These are phyloP conservation scores for Fibroporia radiculosa DNA, from an alignment of 768 basidiomycete genomes.

Conservation along the genomic window DNA sequence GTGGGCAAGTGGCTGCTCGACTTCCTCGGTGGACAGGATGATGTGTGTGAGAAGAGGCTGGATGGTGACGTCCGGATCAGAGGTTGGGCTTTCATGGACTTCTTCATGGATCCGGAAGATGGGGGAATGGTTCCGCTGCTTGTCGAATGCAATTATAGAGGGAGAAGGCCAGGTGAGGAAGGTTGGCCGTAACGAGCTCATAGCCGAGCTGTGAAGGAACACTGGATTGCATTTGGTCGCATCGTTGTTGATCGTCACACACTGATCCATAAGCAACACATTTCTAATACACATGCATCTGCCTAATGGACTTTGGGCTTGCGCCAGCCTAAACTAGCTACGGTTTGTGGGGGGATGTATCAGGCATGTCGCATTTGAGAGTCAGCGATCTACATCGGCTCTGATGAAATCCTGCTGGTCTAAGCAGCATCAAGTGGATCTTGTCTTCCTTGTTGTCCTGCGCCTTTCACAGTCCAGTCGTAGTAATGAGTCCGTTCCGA, in stretches of 20 bases:
- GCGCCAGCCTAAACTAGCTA: too few relatives aligned
- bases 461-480: slow-evolving; percentile 20
- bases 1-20: slow-evolving; percentile 66
- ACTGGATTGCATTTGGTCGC: too few relatives aligned
- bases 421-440: background rate
- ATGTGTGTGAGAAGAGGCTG: too few relatives aligned
- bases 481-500: slow-evolving; percentile 11
- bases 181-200: slow-evolving; percentile 7
- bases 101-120: slow-evolving; percentile 49
- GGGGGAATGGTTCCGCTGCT: slow-evolving; percentile 53
- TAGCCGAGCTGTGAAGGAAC: too few relatives aligned
- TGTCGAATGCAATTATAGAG: slow-evolving; percentile 73
- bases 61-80: slow-evolving; percentile 36
- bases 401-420: too few relatives aligned
- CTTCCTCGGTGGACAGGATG: slow-evolving; percentile 26
- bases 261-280: too few relatives aligned
- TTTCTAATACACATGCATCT: too few relatives aligned
- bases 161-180: slow-evolving; percentile 20
- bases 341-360: too few relatives aligned
- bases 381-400: too few relatives aligned
- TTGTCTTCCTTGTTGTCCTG: background rate
- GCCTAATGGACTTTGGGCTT: too few relatives aligned
- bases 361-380: too few relatives aligned
- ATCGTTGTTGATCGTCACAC: too few relatives aligned
- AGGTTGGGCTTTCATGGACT: slow-evolving; percentile 77